phyloP scores from a whole-genome alignment of 176 grass and related monocot species.

The Ensete ventricosum region DNA sequence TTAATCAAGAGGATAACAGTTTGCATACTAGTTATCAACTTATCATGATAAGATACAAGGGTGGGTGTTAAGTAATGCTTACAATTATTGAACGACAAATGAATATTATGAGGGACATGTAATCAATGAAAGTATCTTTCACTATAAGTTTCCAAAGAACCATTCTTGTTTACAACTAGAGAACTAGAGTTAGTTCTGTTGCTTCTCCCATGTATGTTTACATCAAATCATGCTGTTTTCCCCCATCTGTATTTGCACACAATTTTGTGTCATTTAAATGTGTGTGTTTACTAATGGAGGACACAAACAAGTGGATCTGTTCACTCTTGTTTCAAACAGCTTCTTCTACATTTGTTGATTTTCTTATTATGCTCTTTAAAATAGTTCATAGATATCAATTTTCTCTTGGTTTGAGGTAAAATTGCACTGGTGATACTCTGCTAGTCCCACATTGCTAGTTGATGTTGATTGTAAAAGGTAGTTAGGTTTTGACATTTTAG shows the following conservation, averaged over 20 bases:
- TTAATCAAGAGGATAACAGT: not conserved
- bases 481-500: not conserved
- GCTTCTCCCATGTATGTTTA: no score
- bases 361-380: no score
- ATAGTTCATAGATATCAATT: no score
- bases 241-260: no score
- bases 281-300: not conserved
- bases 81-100: no score
- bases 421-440: not conserved
- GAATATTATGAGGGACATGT: not conserved
- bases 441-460: no score
- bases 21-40: not conserved
- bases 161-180: not conserved
- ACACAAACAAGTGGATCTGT: not conserved
- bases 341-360: not conserved
- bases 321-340: not conserved
- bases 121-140: not conserved
- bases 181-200: not conserved
- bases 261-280: not conserved
- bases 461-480: no score
- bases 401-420: not conserved
- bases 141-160: not conserved
- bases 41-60: not conserved
- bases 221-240: no score
- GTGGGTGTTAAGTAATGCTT: not conserved